Evolutionary conservation across 768 basidiomycete genomes (phyloP).

Genomic region (Boletus coccyginus): DNA sequence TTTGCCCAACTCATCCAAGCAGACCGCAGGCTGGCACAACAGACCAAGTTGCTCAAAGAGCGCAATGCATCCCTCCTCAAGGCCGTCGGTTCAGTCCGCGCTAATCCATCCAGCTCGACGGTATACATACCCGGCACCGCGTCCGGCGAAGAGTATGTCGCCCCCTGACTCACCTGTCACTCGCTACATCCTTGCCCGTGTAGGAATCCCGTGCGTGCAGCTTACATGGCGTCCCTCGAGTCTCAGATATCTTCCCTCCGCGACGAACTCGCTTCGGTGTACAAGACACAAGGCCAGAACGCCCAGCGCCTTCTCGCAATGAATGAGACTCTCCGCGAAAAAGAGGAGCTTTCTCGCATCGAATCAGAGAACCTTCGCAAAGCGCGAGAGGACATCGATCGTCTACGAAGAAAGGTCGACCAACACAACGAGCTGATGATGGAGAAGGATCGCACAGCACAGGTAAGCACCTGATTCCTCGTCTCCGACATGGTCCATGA

Average conservation of each 20-base stretch:
- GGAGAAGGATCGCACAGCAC: slow-evolving; percentile 86
- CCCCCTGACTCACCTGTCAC: neutral
- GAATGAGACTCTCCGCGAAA: slow-evolving; percentile 92
- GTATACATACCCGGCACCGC: slow-evolving; percentile 54
- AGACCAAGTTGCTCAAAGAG: slow-evolving; percentile 88
- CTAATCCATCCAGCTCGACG: slow-evolving; percentile 59
- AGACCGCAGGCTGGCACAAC: slow-evolving; percentile 92
- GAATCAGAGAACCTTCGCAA: slow-evolving; percentile 80
- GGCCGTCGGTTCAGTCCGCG: slow-evolving; percentile 72
- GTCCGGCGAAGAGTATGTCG: slow-evolving; percentile 66
- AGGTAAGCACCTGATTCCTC: slow-evolving; percentile 47
- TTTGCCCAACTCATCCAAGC: slow-evolving; percentile 18
- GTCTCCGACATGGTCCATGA: neutral
- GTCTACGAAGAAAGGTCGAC: slow-evolving; percentile 71
- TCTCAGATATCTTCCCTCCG: slow-evolving; percentile 90
- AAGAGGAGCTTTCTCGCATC: slow-evolving; percentile 82
- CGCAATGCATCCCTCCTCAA: slow-evolving; percentile 86
- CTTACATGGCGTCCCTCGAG: slow-evolving; percentile 89
- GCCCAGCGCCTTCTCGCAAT: slow-evolving; percentile 89
- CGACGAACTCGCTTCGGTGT: slow-evolving; percentile 89
- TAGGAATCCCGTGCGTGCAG: slow-evolving; percentile 82
- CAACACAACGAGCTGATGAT: slow-evolving; percentile 83
- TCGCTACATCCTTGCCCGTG: neutral
- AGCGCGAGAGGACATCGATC: slow-evolving; percentile 68
- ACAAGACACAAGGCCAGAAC: slow-evolving; percentile 96